Conservation (phyloP, 2,329 filamentous ascomycete species). For the Alternaria infectoria region DNA sequence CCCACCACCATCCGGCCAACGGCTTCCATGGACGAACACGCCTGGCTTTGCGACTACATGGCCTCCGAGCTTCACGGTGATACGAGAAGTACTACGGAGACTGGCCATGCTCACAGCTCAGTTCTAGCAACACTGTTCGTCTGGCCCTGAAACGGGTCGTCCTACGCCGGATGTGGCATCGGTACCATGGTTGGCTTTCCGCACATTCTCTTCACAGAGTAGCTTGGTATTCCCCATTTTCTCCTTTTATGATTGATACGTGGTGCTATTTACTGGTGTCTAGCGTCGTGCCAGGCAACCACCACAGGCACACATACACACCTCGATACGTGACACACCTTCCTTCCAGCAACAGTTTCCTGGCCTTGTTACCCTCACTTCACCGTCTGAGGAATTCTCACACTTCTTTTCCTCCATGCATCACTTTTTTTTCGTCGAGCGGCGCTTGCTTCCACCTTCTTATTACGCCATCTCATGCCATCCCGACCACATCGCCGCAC, state of each 20-base stretch:
- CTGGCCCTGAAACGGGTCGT: constrained; percentile 8
- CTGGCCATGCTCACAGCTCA: constrained; percentile 14
- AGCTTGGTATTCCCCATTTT: constrained; percentile 31
- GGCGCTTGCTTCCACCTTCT: not conserved
- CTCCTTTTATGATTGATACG: constrained; percentile 24
- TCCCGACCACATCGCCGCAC: not conserved
- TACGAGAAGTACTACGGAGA: constrained; percentile 6
- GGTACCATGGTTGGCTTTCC: constrained; percentile 26
- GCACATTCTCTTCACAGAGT: constrained; percentile 24
- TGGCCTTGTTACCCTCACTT: not conserved
- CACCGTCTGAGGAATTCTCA: not conserved
- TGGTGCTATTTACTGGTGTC: constrained; percentile 37
- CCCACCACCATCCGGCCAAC: constrained; percentile 20
- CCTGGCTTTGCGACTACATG: constrained; percentile 16
- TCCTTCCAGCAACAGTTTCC: not conserved
- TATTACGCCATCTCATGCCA: not conserved
- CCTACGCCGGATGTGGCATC: constrained; percentile 23
- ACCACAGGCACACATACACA: not conserved
- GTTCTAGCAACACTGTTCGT: constrained; percentile 10
- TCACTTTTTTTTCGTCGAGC: not conserved
- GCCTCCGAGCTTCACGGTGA: constrained; percentile 1
- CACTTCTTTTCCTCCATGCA: not conserved
- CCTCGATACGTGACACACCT: constrained; percentile 1
- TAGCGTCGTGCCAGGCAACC: constrained; percentile 18
- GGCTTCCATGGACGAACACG: constrained; percentile 19